phyloP scores from a whole-genome alignment of 1,284 basidiomycete genomes.

The Melampsora americana region DNA sequence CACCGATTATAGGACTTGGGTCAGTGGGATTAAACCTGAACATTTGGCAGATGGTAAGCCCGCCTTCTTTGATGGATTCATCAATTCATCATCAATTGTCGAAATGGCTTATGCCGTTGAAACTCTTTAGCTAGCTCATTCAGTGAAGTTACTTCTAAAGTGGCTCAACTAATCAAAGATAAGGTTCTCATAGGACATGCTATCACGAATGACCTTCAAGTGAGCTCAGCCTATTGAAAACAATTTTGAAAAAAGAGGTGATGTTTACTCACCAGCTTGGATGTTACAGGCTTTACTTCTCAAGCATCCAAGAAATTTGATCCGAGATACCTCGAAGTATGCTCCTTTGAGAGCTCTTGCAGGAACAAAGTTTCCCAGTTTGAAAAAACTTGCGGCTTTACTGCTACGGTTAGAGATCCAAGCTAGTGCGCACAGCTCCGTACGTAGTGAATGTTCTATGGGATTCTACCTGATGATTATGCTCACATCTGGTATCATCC shows the following conservation, averaged over 20 bases:
- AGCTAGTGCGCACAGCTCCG: constrained; percentile 78
- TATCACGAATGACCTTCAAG: constrained; percentile 84
- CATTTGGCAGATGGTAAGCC: constrained; percentile 70
- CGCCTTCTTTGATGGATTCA: constrained; percentile 15
- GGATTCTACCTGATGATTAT: constrained; percentile 2
- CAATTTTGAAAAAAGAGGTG: not conserved
- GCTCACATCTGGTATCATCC: constrained; percentile 3
- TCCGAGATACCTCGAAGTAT: constrained; percentile 76
- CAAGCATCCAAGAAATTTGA: constrained; percentile 75
- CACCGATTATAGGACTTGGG: constrained; percentile 89
- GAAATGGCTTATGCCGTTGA: not conserved
- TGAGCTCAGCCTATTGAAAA: constrained; percentile 51
- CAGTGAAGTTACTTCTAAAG: constrained; percentile 72
- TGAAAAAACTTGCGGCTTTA: constrained; percentile 76
- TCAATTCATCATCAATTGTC: not conserved
- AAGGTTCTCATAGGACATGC: constrained; percentile 90
- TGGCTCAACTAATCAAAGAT: constrained; percentile 74
- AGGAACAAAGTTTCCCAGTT: constrained; percentile 65
- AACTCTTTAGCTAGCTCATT: constrained; percentile 67
- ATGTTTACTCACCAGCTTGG: not conserved
- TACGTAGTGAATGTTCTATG: constrained; percentile 54
- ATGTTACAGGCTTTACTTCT: constrained; percentile 70
- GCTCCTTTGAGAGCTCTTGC: constrained; percentile 59
- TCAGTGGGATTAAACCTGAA: constrained; percentile 73
- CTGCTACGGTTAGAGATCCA: constrained; percentile 83